phyloP scores from a whole-genome alignment of 306 rosid genomes.

The Lotus japonicus region DNA sequence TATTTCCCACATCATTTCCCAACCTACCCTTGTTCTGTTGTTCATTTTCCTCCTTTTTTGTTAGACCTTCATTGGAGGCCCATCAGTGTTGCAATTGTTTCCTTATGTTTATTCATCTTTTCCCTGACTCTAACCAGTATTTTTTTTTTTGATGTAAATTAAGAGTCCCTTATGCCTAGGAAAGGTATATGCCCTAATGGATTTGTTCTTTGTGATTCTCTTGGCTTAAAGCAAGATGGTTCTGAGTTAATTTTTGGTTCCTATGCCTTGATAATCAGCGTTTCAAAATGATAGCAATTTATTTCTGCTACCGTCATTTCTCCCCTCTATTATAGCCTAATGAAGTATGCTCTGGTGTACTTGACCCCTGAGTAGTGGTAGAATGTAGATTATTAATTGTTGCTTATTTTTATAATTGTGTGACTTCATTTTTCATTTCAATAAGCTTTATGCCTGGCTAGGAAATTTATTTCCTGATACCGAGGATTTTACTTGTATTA shows the following conservation, averaged over 20 bases:
- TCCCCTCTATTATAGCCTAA: not conserved
- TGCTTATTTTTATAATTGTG: not conserved
- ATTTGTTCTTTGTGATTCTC: not conserved
- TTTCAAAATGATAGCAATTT: conserved; percentile 2
- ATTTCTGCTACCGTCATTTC: not conserved
- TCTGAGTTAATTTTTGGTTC: not conserved
- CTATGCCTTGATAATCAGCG: not conserved
- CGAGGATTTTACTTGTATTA: conserved; percentile 16
- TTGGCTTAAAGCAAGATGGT: not conserved
- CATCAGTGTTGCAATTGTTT: not conserved
- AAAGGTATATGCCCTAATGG: not conserved
- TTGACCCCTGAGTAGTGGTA: not conserved
- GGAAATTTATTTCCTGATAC: conserved; percentile 4
- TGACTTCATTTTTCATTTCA: not conserved
- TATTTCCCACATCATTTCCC: no score
- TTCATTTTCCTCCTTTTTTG: no score
- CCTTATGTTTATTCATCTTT: not conserved
- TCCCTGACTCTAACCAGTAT: not conserved
- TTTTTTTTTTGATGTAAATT: not conserved
- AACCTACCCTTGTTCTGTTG: no score
- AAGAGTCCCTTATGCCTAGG: not conserved
- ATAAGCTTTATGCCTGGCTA: conserved; percentile 1
- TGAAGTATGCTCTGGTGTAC: not conserved
- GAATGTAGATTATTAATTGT: not conserved
- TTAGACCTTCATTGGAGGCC: no score